Evolutionary conservation across 331 rosid genomes (phyloP).

Genomic region (Rosa hybrid): DNA sequence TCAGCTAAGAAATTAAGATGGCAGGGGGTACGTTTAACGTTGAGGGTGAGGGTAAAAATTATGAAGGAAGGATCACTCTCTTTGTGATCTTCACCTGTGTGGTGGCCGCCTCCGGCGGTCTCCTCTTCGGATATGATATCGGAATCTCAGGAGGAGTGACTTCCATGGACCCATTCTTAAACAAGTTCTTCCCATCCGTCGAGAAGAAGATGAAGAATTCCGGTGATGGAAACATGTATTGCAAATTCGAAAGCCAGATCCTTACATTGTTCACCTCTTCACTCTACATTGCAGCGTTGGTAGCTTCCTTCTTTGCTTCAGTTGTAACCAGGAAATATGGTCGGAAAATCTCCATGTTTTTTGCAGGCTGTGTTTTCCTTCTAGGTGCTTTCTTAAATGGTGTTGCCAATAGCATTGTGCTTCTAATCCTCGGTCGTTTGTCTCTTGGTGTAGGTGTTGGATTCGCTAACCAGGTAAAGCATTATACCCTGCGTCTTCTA

Average conservation of each 20-base stretch:
- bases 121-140: slow-evolving; percentile 33
- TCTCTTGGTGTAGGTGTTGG: slow-evolving; percentile 49
- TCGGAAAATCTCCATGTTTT: slow-evolving; percentile 34
- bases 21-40: slow-evolving; percentile 22
- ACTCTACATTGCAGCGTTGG: slow-evolving; percentile 40
- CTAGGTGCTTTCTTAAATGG: slow-evolving; percentile 39
- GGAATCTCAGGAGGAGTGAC: slow-evolving; percentile 46
- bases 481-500: background rate
- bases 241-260: slow-evolving; percentile 39
- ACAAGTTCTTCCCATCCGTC: slow-evolving; percentile 43
- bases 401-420: slow-evolving; percentile 19
- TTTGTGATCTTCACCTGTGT: slow-evolving; percentile 22
- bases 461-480: slow-evolving; percentile 43
- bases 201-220: slow-evolving; percentile 17
- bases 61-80: slow-evolving; percentile 25
- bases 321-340: slow-evolving; percentile 32
- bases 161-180: slow-evolving; percentile 42
- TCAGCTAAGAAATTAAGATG: background rate
- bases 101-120: slow-evolving; percentile 31
- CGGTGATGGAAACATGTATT: slow-evolving; percentile 29
- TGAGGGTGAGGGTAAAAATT: background rate
- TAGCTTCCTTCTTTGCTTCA: slow-evolving; percentile 46
- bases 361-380: slow-evolving; percentile 43
- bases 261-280: slow-evolving; percentile 45
- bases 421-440: slow-evolving; percentile 39